Base-by-base conservation (phyloP, 352 stramenopile genomes). In the Globisporangium viniferum region DNA sequence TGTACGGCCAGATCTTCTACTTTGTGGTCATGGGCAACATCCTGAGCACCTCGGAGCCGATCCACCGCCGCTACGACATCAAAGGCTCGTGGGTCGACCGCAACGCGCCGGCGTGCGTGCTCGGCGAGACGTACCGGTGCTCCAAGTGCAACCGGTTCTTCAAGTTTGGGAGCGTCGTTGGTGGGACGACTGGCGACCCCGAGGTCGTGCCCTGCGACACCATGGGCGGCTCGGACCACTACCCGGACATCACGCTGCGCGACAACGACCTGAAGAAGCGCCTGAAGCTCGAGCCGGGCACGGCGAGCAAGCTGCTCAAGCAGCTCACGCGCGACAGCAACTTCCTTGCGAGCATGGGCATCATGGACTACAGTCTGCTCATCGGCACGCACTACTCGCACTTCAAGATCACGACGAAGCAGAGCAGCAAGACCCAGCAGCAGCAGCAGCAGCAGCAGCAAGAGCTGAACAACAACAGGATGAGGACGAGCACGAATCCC, bases 11-110 rank as follows among this genome's bases (percentile, higher is more conserved):
- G 59, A 90, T 88, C 46, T 95, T 95, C 67, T 95, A 92, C 67
- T 97, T 98, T 59, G 87, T 98, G 31, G 92, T 98, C 29, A 98
- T 98, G 92, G 86, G 77, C 56, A 98, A 98, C 66, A 81, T 98
- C 56, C 71, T 98, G 35, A 87, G 88, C 76, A 94, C 88, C 14
- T 77, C 74, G 0, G 82, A 95, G 66, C 74, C 85, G 59, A 95
- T 97, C 62, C 89, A 98, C 69, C 80, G 82, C 1, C 79, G 88
- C 33, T 98, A 97, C 62, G 92, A 98, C 64, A 91, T 98, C 67
- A 98, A 98, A 66, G 92, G 92, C 7, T 95, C 86, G 5, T 98
- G 90, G 90, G 81, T 94, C 12, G 86, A 96, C 56, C 88, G 89
- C 29, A 94, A 95, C 65, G 89, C 87, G 0, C 84, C 86, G 0